Conservation (phyloP, 495 filamentous ascomycete genomes). For the Trichoderma reesei region DNA sequence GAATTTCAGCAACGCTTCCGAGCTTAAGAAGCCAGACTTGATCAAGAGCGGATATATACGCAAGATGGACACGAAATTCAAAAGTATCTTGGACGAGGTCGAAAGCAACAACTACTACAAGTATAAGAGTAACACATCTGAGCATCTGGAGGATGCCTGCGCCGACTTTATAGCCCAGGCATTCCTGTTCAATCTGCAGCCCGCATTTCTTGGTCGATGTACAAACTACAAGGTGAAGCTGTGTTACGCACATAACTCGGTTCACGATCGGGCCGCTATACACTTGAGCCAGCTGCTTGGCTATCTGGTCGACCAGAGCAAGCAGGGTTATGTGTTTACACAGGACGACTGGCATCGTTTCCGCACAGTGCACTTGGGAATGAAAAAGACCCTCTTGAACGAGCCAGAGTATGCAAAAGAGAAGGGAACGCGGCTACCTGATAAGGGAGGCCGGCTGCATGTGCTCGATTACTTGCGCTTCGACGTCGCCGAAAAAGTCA, state of each 20-base stretch:
- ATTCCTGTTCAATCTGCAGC: conserved; percentile 57
- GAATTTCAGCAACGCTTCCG: conserved; percentile 61
- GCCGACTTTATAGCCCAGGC: conserved; percentile 41
- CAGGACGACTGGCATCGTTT: conserved; percentile 45
- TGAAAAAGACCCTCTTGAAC: conserved; percentile 23
- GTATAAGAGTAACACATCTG: background rate
- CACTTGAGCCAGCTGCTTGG: conserved; percentile 62
- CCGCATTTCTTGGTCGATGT: conserved; percentile 60
- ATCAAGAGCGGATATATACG: conserved; percentile 48
- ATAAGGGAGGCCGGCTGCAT: conserved; percentile 33
- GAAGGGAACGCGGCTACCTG: conserved; percentile 14
- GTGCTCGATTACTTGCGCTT: conserved; percentile 72
- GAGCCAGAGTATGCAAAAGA: conserved; percentile 33
- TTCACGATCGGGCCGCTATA: conserved; percentile 45
- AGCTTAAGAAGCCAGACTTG: conserved; percentile 39
- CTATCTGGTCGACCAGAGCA: conserved; percentile 70
- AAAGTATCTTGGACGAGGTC: conserved; percentile 27
- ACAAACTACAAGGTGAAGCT: conserved; percentile 65
- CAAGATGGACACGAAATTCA: conserved; percentile 46
- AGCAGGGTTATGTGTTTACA: conserved; percentile 63
- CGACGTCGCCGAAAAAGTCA: conserved; percentile 42
- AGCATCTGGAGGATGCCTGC: conserved; percentile 14
- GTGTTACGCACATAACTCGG: conserved; percentile 50
- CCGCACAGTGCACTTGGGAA: conserved; percentile 30
- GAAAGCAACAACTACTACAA: background rate